phyloP scores from a whole-genome alignment of 2,329 filamentous ascomycete genomes.

The Diaporthe citriasiana region DNA sequence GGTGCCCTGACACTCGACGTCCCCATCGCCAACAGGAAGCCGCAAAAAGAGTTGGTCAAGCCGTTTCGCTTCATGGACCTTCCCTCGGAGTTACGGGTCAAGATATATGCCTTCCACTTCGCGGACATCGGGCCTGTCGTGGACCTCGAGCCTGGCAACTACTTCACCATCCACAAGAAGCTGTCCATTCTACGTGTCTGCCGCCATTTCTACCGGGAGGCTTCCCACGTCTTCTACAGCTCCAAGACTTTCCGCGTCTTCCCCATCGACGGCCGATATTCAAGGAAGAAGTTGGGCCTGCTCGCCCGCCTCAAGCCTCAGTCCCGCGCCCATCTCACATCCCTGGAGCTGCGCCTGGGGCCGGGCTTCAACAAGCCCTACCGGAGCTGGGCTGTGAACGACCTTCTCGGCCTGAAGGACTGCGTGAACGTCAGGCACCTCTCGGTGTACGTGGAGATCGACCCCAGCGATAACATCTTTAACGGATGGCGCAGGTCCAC shows the following conservation, averaged over 20 bases:
- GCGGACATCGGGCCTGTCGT: slow-evolving; percentile 66
- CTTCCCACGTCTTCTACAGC: slow-evolving; percentile 76
- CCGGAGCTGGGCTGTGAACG: slow-evolving; percentile 77
- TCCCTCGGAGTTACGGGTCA: slow-evolving; percentile 77
- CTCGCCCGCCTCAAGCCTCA: slow-evolving; percentile 74
- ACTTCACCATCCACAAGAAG: slow-evolving; percentile 71
- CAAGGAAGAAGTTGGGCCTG: slow-evolving; percentile 80
- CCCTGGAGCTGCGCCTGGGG: slow-evolving; percentile 78
- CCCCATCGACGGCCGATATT: slow-evolving; percentile 74
- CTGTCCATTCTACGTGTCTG: slow-evolving; percentile 74
- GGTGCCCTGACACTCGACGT: slow-evolving; percentile 60
- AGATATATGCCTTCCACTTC: slow-evolving; percentile 77
- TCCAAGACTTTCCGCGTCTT: slow-evolving; percentile 75
- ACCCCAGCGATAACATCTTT: slow-evolving; percentile 77
- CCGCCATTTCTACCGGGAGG: slow-evolving; percentile 73
- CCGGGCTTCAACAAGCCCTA: slow-evolving; percentile 81
- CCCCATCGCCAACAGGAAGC: slow-evolving; percentile 42
- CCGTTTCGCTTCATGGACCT: slow-evolving; percentile 77
- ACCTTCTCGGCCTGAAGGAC: slow-evolving; percentile 73
- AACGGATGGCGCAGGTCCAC: slow-evolving; percentile 76
- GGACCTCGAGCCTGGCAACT: slow-evolving; percentile 77
- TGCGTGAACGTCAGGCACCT: slow-evolving; percentile 71
- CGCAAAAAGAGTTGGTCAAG: slow-evolving; percentile 50
- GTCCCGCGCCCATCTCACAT: slow-evolving; percentile 72
- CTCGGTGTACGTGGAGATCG: slow-evolving; percentile 78